Conservation (phyloP, 352 stramenopile genomes). For the Thalassiosira pacifica region DNA sequence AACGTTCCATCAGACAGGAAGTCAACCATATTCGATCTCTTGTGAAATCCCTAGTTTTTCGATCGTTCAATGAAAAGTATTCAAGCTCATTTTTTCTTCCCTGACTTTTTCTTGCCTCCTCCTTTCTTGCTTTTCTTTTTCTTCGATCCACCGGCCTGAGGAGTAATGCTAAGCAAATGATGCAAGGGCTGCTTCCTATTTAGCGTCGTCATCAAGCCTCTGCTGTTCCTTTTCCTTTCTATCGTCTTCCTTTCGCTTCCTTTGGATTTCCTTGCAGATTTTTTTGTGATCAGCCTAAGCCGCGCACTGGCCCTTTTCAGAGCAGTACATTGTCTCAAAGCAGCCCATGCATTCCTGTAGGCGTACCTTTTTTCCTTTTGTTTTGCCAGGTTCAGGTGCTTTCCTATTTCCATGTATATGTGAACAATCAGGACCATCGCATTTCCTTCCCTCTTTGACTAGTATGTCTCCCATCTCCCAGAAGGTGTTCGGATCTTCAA, state of each 20-base stretch:
- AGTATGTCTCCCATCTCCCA: constrained; percentile 11
- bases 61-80: too few species aligned
- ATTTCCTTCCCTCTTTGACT: constrained; percentile 42
- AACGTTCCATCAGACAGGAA: too few species aligned
- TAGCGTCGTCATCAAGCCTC: not conserved
- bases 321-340: constrained; percentile 67
- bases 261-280: constrained; percentile 39
- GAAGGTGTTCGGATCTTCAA: not conserved
- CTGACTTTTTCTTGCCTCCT: constrained; percentile 34
- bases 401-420: constrained; percentile 58
- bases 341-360: constrained; percentile 74
- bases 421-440: constrained; percentile 49
- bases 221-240: constrained; percentile 20
- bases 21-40: too few species aligned
- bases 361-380: constrained; percentile 57
- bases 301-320: constrained; percentile 59
- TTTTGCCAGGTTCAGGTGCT: constrained; percentile 51
- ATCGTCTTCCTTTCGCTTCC: constrained; percentile 16
- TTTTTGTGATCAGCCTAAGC: constrained; percentile 65
- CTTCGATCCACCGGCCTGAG: not conserved
- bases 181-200: constrained; percentile 7
- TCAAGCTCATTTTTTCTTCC: constrained; percentile 42
- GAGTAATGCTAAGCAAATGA: constrained; percentile 30
- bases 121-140: constrained; percentile 25
- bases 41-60: too few species aligned